phyloP scores from a whole-genome alignment of 2,329 filamentous ascomycete genomes.

The Colletotrichum lini region DNA sequence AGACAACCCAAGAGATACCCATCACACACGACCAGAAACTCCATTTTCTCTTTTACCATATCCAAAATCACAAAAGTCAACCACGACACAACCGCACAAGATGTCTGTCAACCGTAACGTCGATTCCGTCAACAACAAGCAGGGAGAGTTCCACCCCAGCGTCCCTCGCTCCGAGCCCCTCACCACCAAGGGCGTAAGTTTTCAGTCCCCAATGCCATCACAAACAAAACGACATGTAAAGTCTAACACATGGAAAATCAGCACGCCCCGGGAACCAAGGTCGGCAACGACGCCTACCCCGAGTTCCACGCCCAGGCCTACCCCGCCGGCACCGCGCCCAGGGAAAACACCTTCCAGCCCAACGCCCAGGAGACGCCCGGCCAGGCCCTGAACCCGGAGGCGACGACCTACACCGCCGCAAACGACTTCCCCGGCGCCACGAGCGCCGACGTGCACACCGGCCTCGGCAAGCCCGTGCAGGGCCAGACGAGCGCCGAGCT shows the following conservation, averaged over 20 bases:
- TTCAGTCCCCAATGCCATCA: fast-evolving
- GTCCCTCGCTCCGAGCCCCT: constrained; percentile 67
- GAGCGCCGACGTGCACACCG: constrained; percentile 59
- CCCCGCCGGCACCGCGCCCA: constrained; percentile 75
- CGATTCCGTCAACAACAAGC: constrained; percentile 64
- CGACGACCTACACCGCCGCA: constrained; percentile 49
- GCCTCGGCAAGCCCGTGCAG: constrained; percentile 59
- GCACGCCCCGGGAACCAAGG: constrained; percentile 75
- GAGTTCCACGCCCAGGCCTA: constrained; percentile 76
- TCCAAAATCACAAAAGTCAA: background rate
- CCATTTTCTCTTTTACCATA: too few species aligned
- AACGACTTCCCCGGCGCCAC: constrained; percentile 60
- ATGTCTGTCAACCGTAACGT: constrained; percentile 64
- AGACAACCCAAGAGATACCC: constrained; percentile 2
- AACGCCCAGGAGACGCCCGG: constrained; percentile 53
- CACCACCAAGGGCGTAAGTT: constrained; percentile 67
- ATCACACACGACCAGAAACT: background rate
- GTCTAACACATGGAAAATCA: constrained; percentile 51
- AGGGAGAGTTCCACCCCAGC: constrained; percentile 69
- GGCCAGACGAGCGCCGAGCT: constrained; percentile 60
- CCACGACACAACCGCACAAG: constrained; percentile 32
- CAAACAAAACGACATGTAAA: too few species aligned
- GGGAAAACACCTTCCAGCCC: constrained; percentile 56
- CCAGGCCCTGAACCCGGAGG: constrained; percentile 50
- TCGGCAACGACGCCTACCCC: constrained; percentile 70